Evolutionary conservation across 257 asterid genomes (phyloP).

Genomic region (Solanum chaucha): DNA sequence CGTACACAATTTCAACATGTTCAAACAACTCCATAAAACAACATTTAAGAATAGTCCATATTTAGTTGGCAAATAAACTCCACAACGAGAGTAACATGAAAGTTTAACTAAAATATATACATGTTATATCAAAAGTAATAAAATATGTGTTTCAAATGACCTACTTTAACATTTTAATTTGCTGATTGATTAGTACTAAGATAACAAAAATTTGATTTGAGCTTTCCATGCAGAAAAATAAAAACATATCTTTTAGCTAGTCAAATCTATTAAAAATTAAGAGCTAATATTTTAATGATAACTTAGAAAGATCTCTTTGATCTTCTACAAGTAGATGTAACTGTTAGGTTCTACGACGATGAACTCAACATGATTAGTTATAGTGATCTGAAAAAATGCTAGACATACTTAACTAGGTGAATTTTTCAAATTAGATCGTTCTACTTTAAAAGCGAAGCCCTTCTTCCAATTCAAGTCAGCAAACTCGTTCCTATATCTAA

Average conservation of each 20-base stretch:
- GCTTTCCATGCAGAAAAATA: neutral
- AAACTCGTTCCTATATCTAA: neutral
- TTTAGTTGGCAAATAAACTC: neutral
- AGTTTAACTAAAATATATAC: neutral
- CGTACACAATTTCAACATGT: neutral
- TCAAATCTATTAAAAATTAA: neutral
- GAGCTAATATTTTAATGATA: neutral
- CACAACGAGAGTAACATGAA: neutral
- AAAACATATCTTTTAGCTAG: neutral
- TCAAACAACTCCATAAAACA: neutral
- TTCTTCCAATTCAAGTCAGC: neutral
- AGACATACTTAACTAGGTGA: neutral
- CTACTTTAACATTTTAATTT: neutral
- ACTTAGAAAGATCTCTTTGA: neutral
- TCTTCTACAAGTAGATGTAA: neutral
- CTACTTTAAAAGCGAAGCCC: no score
- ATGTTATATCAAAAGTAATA: neutral
- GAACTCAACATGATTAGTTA: neutral
- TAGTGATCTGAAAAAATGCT: neutral
- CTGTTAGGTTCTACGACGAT: neutral
- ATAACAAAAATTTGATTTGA: neutral
- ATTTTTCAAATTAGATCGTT: neutral
- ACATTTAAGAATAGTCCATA: neutral
- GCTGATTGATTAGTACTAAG: neutral
- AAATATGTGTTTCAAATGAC: neutral